These are phyloP conservation scores for Cucurbita pepo DNA, from an alignment of 306 rosid species.

Conservation along the genomic window DNA sequence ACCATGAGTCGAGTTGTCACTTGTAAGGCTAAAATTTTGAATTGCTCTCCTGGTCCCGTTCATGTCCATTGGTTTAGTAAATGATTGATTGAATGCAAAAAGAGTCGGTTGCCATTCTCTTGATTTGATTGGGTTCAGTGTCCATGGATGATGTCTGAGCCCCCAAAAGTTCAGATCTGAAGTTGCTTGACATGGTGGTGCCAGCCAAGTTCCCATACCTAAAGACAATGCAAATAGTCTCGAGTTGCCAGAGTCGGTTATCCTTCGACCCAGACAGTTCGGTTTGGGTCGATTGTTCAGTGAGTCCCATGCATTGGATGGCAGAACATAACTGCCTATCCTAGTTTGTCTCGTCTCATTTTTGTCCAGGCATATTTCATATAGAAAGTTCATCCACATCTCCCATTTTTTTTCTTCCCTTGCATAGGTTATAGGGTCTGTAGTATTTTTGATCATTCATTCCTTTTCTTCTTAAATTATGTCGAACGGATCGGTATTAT, in stretches of 20 bases:
- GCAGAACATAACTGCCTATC: constrained; percentile 6
- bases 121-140: constrained; percentile 26
- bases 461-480: background rate
- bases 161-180: constrained; percentile 24
- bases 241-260: constrained; percentile 19
- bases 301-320: constrained; percentile 1
- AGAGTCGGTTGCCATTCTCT: constrained; percentile 19
- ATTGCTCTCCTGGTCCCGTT: constrained; percentile 19
- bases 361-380: background rate
- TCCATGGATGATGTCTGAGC: constrained; percentile 17
- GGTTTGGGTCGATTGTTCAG: background rate
- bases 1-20: constrained; percentile 9
- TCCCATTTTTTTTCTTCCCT: background rate
- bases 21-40: constrained; percentile 23
- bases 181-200: constrained; percentile 21
- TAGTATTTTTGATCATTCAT: constrained; percentile 1
- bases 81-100: constrained; percentile 24
- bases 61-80: constrained; percentile 22
- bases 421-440: constrained; percentile 1
- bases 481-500: background rate
- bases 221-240: constrained; percentile 8
- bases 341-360: background rate
- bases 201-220: constrained; percentile 13
- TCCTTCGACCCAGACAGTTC: constrained; percentile 1
- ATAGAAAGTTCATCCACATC: background rate